Percentiles rank a stretch among this genome's conserved stretches.
These are phyloP conservation scores for Iberis pinnata DNA, from an alignment of 345 rosid species.

Conservation along the genomic window DNA sequence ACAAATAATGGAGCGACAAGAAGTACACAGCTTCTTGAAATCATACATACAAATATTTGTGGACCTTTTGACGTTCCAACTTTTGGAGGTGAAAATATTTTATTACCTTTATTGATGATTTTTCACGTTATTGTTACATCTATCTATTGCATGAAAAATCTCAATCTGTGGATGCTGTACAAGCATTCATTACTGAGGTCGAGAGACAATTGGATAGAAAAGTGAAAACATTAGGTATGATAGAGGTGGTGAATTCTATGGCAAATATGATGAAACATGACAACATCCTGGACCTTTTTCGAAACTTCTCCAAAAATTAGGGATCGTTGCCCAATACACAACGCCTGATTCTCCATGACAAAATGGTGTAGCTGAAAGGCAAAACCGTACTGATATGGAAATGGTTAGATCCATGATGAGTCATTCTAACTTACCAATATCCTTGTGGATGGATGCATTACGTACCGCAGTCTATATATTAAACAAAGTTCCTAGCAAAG, in stretches of 20 bases:
- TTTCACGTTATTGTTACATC: conserved; percentile 12
- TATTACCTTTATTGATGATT: not conserved
- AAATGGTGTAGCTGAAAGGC: conserved; percentile 17
- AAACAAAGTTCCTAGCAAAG: not conserved
- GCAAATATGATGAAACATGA: not conserved
- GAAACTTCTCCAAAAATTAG: not conserved
- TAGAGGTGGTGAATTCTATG: not conserved
- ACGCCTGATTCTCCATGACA: conserved; percentile 4
- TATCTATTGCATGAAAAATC: conserved; percentile 7
- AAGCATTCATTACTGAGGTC: not conserved
- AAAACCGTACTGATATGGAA: not conserved
- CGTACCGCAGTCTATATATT: not conserved
- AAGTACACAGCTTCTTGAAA: conserved; percentile 6
- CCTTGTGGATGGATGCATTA: conserved; percentile 17
- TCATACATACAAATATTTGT: conserved; percentile 4
- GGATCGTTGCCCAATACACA: not conserved
- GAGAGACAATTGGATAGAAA: conserved; percentile 10
- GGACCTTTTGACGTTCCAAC: conserved; percentile 5
- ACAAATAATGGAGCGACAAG: conserved; percentile 2
- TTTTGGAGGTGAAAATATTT: not conserved
- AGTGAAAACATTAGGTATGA: conserved; percentile 7
- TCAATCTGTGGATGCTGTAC: not conserved
- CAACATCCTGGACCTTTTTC: not conserved
- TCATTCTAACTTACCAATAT: not conserved
- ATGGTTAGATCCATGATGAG: conserved; percentile 13